Conservation (phyloP, 352 stramenopile genomes). For the Globisporangium radiosum region DNA sequence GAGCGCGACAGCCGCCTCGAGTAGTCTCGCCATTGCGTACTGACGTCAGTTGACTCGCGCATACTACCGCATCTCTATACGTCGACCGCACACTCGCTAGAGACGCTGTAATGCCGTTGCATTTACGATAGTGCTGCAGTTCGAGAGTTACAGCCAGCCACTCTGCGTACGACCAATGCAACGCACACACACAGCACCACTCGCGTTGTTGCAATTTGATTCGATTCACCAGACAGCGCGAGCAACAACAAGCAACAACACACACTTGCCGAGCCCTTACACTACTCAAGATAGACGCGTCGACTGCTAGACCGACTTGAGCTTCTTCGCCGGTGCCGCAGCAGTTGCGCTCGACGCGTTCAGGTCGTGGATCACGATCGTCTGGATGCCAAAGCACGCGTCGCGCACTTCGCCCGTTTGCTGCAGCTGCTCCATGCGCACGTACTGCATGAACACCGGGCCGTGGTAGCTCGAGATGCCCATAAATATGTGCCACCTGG, state of each 20-base stretch:
- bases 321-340: neutral
- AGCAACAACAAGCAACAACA: no score
- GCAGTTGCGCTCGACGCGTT: neutral
- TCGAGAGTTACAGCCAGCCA: no score
- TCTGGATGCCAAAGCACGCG: slow-evolving; percentile 56
- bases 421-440: slow-evolving; percentile 71
- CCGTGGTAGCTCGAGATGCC: slow-evolving; percentile 72
- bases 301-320: slow-evolving; percentile 9
- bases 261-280: no score
- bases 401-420: slow-evolving; percentile 47
- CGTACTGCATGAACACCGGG: slow-evolving; percentile 83
- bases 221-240: no score
- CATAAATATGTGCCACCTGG: slow-evolving; percentile 80
- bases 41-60: no score
- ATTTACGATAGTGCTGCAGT: no score
- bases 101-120: no score
- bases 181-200: no score
- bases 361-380: slow-evolving; percentile 43
- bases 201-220: no score
- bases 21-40: neutral
- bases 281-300: neutral
- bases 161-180: no score
- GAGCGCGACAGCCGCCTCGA: neutral
- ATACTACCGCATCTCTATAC: no score
- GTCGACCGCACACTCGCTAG: no score